Evolutionary conservation across 306 rosid species (phyloP), one percentile per base, ranked within the genome.

Genomic region (Lathyrus sativus): DNA sequence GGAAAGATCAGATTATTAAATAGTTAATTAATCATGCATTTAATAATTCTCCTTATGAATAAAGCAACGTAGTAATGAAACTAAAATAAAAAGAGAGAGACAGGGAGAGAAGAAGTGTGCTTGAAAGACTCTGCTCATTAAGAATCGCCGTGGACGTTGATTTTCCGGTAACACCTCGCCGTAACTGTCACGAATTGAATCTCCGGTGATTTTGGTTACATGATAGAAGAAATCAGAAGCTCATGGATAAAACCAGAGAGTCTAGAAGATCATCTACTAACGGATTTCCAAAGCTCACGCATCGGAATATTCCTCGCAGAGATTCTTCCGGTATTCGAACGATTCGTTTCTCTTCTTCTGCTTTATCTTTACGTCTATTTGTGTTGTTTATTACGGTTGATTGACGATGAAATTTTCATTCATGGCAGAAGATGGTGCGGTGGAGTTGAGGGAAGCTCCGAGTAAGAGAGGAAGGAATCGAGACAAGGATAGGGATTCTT

Each of bases 161-260:
- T 26, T 56, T 61, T 60, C 82, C 68, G 68, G 65, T 37, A 45
- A 57, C 39, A 31, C 69, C 41, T 68, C 76, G 68, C 54, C n/a
- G 66, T 28, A 15, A 7, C 28, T 56, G 5, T 33, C 11, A 26
- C 6, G 58, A 44, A 35, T 3, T 17, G 9, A 64, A 43, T 61
- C 59, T 0, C 48, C 31, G 2, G 54, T 44, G 56, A 50, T 22
- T 65, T 81, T 69, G 31, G 56, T 72, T 75, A 77, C 74, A 77
- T 74, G 89, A 85, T 73, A 72, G 60, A 74, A 68, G 48, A 49
- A 43, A 49, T 39, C 35, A 41, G n/a, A 62, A 66, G 76, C 59
- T 58, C 71, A 86, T 86, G 86, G 86, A 89, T 26, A 85, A 81
- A 81, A 75, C 12, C 48, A 81, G 89, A 86, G 89, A 84, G 65